Percentiles rank a stretch among this genome's conserved stretches.
These are phyloP conservation scores for Schizochytrium sp. DNA, from an alignment of 108 stramenopile species.

Conservation along the genomic window DNA sequence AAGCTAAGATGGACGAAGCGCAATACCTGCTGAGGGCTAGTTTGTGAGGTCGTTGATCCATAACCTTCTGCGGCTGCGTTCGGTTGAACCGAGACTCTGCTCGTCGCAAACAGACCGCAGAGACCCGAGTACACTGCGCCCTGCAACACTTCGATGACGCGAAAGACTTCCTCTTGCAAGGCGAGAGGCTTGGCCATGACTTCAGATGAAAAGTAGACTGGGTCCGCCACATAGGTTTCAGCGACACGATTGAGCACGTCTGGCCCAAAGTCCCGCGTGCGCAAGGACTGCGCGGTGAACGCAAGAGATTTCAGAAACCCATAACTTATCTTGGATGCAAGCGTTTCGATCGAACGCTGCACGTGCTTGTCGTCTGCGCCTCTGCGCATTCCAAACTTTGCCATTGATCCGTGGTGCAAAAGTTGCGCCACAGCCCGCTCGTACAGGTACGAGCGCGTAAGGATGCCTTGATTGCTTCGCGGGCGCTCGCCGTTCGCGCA, in stretches of 20 bases:
- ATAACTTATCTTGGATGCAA: neutral
- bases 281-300: neutral
- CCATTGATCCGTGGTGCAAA: neutral
- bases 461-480: too few species aligned
- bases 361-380: neutral
- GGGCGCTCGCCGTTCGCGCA: too few species aligned
- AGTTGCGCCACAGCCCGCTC: neutral
- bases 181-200: neutral
- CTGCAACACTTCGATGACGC: neutral
- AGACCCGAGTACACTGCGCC: neutral
- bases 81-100: neutral
- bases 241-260: neutral
- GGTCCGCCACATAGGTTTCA: neutral
- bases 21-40: neutral
- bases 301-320: neutral
- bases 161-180: neutral
- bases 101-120: neutral
- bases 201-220: neutral
- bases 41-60: neutral
- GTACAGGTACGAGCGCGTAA: neutral
- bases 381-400: neutral
- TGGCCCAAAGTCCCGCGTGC: neutral
- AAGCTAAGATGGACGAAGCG: constrained; percentile 15
- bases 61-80: neutral
- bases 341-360: neutral